Evolutionary conservation across 1,284 basidiomycete genomes (phyloP).

Genomic region (Ceratobasidium sp.): DNA sequence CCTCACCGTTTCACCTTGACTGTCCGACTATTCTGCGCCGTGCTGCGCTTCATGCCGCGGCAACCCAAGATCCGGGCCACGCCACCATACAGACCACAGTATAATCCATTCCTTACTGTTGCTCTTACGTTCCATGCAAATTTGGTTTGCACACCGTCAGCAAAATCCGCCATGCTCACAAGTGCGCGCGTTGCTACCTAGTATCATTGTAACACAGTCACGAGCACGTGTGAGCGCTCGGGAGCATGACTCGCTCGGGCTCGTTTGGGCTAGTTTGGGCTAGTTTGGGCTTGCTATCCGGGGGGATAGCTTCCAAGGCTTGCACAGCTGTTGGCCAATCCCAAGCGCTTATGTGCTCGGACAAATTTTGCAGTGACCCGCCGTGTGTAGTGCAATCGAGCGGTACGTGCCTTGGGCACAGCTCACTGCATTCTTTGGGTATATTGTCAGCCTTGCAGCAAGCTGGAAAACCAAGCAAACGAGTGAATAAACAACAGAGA

Average conservation of each 20-base stretch:
- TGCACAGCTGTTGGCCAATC: no score
- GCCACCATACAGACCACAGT: constrained; percentile 67
- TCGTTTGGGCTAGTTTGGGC: no score
- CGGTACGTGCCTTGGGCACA: constrained; percentile 88
- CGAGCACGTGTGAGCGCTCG: no score
- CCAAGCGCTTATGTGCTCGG: no score
- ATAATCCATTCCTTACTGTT: constrained; percentile 90
- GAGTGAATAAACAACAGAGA: no score
- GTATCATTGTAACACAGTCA: no score
- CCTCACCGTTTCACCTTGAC: constrained; percentile 79
- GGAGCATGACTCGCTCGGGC: no score
- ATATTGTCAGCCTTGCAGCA: constrained; percentile 63
- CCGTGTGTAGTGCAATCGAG: constrained; percentile 74
- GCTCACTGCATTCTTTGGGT: constrained; percentile 73
- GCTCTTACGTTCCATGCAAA: constrained; percentile 91
- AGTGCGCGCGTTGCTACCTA: no score
- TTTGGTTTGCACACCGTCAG: constrained; percentile 68
- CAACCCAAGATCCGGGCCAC: constrained; percentile 73
- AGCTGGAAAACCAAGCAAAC: no score
- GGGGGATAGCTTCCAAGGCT: no score
- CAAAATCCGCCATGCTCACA: no score
- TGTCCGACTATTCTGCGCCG: constrained; percentile 82
- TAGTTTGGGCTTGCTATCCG: no score
- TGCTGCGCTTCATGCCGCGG: constrained; percentile 79
- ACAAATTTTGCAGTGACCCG: constrained; percentile 51